Base-by-base conservation (phyloP, 805 yeast species). In the Maudiozyma barnettii region DNA sequence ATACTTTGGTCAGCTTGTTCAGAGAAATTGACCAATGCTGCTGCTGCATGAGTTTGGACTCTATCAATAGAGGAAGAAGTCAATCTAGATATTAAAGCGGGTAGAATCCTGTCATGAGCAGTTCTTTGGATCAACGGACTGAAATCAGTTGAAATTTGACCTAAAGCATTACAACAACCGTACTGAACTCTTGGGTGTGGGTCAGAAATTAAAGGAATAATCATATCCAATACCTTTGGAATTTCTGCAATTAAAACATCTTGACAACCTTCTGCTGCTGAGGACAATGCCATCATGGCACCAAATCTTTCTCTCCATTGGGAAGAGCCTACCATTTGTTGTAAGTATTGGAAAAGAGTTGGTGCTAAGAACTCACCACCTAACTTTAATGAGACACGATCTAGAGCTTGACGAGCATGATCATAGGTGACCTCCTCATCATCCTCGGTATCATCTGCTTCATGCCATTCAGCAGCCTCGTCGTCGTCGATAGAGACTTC, bases 11-110 rank as follows among this genome's bases (percentile, higher is more conserved):
- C 70, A 2, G 98, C 96, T 53, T 84, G 88, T 67, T 93, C 99
- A 38, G 91, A 79, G 64, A 93, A 93, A 64, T 93, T 93, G 41
- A 93, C 98, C 58, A 91, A 73, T 0, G 99, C 99, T 45, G 99
- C 99, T 39, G 99, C 97, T 16, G 97, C 98, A 62, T 93, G 99
- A 0, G 96, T 87, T 69, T 91, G 98, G 21, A 93, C 99, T 60
- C 98, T 75, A 45, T 95, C 91, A 48, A 83, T 90, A 43, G 88
- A 79, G 52, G 76, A 76, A 51, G 75, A 73, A 2, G 82, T 80
- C 45, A 93, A 75, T 71, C 78, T 87, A 12, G 95, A 80, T 46
- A 93, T 85, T 54, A 93, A 74, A 2, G 95, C 93, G 6, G 98
- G 98, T 47, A 93, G 72, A 41, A 93, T 80, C 53, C 84, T 72